Base-by-base conservation (phyloP, 768 basidiomycete genomes). In the Kwoniella sp. region DNA sequence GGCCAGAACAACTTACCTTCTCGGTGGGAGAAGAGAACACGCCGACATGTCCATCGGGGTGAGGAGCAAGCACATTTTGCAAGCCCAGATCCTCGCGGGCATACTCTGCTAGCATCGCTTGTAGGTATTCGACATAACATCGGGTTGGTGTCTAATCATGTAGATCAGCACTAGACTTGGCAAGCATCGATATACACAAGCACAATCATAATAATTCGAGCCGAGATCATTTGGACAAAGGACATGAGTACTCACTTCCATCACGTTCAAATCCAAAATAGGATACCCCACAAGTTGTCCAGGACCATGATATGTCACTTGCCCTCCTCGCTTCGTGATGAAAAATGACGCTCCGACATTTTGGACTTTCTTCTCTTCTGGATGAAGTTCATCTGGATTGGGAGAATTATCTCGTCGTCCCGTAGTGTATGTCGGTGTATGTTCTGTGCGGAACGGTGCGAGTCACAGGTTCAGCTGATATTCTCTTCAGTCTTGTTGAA, bases 221-320 rank as follows among this genome's bases (percentile, higher is more conserved):
- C n/a, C n/a, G n/a, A n/a, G n/a, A n/a, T n/a, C n/a, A n/a, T n/a
- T n/a, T n/a, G n/a, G n/a, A n/a, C n/a, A n/a, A n/a, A n/a, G n/a
- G n/a, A n/a, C n/a, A n/a, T n/a, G n/a, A n/a, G n/a, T n/a, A 55
- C 88, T 82, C 8, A 93, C 91, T 49, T 85, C 82, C 70, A 88
- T 86, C 33, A 88, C 87, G n/a, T 86, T 86, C 21, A 98, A 85
- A 82, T 98, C 95, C 55, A 97, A 83, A 55, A 98, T 83, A 1
- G 93, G 92, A 77, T 99, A 99, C 27, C 93, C 96, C 17, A 97
- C 90, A 72, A 99, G 83, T 81, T 99, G 96, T 6, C 96, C 96
- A 1, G 96, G 94, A 0, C 96, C 96, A 79, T 99, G 96, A 80
- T 91, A 99, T 1, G 96, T 99, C 61, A 92, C 85, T 81, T 97